Evolutionary conservation across 208 protist species (phyloP), one percentile per base, ranked within the genome.

Genomic region (Leishmania braziliensis): DNA sequence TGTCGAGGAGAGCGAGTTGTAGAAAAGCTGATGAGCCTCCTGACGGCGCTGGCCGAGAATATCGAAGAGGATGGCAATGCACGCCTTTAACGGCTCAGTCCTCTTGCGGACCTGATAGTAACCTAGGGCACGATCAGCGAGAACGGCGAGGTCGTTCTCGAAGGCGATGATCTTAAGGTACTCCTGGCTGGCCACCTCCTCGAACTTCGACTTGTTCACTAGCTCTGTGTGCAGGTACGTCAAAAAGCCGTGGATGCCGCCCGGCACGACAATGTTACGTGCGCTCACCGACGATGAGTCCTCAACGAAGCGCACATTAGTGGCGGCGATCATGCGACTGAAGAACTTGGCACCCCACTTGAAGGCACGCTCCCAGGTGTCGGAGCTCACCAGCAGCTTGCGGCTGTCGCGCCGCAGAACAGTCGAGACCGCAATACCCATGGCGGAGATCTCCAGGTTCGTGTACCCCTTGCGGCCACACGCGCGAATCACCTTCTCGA

Each of bases 21-120:
- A 95, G 70, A 97, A 85, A 54, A 97, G 78, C 39, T 89, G 78
- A 78, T 97, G 94, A 0, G 92, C 94, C 65, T 89, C 75, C 79
- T 94, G 92, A 39, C 88, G 81, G 66, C 94, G 89, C 83, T 84
- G 81, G 43, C 91, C 92, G 56, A 97, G 75, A 51, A 93, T 93
- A 77, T 83, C 86, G 66, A 96, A 79, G 29, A 97, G 89, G 53
- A 96, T 82, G 53, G 83, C 56, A 75, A 87, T 89, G 81, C 91
- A 95, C 75, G 86, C 79, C 74, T 82, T 86, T n/a, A 66, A 71
- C 66, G 78, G 74, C 51, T 86, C 82, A 29, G n/a, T 62, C 73
- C 54, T 58, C 58, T 82, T 77, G 50, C 85, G 85, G 50, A 69
- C 84, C 63, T 87, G 81, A 79, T 96, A 96, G 85, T 92, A 95